Base-by-base conservation (phyloP, 2,329 filamentous ascomycete genomes). In the Fusarium sacchari region DNA sequence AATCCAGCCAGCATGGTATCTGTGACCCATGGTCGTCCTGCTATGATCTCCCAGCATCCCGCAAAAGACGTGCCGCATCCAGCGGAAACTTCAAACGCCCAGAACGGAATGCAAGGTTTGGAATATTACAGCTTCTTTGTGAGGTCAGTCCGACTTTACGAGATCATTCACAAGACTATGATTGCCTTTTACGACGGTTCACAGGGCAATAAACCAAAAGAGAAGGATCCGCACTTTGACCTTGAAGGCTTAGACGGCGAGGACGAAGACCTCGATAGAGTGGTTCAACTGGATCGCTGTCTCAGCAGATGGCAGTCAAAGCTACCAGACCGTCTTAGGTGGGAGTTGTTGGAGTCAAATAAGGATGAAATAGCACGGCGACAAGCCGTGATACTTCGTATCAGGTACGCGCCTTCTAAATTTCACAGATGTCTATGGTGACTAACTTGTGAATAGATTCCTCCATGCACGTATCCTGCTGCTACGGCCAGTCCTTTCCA, bases 131-230 rank as follows among this genome's bases (percentile, higher is more conserved):
- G 79, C 13, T 83, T 83, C 62, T 82, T 82, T 32, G 78, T 81
- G 12, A 79, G 81, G 43, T 81, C 81, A 2, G 75, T 82, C 8
- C 78, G 80, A 39, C 69, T 83, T 0, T 83, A 83, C n/a, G 82
- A 83, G 39, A 81, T 83, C 20, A 82, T 80, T 11, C 79, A 83
- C 15, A 76, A 77, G 15, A 78, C 77, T 0, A 80, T 81, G 42
- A 65, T 77, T 9, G 77, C 74, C 0, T 75, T 82, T 6, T 82
- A 82, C 32, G 78, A 76, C 20, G 63, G 69, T 3, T 57, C 66
- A 17, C 40, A 72, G 17, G 56, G 36, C 18, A 59, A 60, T 22
- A 36, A 46, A 9, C 34, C 47, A n/a, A 71, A 50, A 12, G 50
- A 63, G 13, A 72, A 66, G 10, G 66, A 71, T 3, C 24, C 30